Conservation (phyloP, 257 asterid genomes). For the Rubia yunnanensis region DNA sequence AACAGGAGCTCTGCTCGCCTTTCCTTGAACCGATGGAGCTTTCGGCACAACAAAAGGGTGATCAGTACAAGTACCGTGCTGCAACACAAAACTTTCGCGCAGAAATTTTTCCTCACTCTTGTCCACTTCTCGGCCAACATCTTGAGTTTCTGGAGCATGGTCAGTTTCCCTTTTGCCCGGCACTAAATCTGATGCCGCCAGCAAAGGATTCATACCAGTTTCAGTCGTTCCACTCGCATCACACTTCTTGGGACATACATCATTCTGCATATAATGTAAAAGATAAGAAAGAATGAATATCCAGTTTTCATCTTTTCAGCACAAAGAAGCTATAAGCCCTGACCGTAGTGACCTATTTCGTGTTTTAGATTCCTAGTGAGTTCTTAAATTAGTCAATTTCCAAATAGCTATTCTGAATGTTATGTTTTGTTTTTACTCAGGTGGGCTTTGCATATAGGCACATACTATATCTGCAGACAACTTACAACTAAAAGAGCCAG, state of each 20-base stretch:
- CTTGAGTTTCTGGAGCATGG: not conserved
- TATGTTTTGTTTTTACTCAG: not conserved
- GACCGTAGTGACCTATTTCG: not conserved
- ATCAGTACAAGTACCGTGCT: not conserved
- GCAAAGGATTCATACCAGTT: not conserved
- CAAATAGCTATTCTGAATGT: not conserved
- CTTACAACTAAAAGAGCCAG: not conserved
- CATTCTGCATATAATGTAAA: conserved; percentile 2
- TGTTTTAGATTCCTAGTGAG: not conserved
- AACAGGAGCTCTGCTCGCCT: not conserved
- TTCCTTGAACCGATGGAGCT: not conserved
- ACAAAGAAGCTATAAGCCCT: not conserved
- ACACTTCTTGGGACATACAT: not conserved
- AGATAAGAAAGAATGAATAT: not conserved
- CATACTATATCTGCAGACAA: not conserved
- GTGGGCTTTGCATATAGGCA: not conserved
- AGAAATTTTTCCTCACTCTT: not conserved
- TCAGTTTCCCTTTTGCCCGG: not conserved
- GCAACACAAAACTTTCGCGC: not conserved
- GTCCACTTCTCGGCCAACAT: not conserved
- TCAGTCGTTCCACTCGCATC: not conserved
- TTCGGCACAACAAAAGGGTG: not conserved
- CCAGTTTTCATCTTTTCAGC: not conserved
- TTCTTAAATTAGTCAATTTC: not conserved
- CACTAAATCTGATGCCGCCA: not conserved